Conservation (phyloP, 164 flowering plant genomes). For the Sedum album region DNA sequence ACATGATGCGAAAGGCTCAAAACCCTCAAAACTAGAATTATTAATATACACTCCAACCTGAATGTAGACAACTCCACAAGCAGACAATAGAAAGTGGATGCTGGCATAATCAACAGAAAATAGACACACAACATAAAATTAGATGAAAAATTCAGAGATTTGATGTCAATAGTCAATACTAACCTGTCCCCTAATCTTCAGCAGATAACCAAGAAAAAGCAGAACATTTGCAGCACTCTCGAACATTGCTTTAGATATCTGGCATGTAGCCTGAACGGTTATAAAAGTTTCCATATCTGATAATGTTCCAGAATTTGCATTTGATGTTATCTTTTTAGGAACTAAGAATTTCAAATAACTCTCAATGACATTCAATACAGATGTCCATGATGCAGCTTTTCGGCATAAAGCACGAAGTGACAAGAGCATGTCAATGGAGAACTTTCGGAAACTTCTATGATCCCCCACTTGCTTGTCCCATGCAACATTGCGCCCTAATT, state of each 20-base stretch:
- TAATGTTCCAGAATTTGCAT: conserved; percentile 21
- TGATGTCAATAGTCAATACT: not conserved
- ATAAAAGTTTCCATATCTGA: conserved; percentile 31
- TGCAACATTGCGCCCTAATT: conserved; percentile 45
- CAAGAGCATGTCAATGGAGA: conserved; percentile 63
- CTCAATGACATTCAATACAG: conserved; percentile 56
- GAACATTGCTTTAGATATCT: conserved; percentile 75
- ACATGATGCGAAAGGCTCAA: no score
- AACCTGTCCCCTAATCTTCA: conserved; percentile 69
- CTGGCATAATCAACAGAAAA: no score
- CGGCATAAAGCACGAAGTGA: conserved; percentile 45
- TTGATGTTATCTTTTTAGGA: conserved; percentile 38
- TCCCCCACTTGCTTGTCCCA: conserved; percentile 52
- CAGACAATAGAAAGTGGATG: no score
- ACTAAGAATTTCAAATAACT: conserved; percentile 59
- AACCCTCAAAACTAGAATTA: no score
- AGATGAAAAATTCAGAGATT: no score
- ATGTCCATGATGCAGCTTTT: conserved; percentile 60
- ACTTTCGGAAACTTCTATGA: conserved; percentile 63
- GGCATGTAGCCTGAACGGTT: conserved; percentile 65
- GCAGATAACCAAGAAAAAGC: conserved; percentile 60
- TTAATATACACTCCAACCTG: no score
- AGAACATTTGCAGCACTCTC: conserved; percentile 67
- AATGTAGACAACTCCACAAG: no score
- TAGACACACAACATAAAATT: no score